Conservation (phyloP, 768 basidiomycete species). For the Saitozyma sp. region DNA sequence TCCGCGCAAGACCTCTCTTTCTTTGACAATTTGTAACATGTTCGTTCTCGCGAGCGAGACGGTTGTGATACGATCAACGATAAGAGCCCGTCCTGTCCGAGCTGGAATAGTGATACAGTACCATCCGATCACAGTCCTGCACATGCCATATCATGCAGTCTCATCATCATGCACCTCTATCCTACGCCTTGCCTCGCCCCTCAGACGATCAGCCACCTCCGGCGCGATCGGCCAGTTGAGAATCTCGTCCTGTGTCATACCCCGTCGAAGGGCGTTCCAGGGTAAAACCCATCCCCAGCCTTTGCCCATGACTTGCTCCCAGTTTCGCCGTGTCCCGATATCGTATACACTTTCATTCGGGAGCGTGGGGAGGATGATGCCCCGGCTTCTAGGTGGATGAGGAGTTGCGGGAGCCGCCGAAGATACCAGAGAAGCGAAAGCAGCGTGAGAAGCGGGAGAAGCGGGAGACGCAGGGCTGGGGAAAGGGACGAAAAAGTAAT, state of each 20-base stretch:
- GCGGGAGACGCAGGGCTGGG: background rate
- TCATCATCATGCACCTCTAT: background rate
- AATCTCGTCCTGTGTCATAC: constrained; percentile 17
- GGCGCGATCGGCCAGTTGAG: constrained; percentile 36
- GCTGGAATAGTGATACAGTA: too few species aligned
- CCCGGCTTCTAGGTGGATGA: background rate
- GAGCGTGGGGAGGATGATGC: constrained; percentile 20
- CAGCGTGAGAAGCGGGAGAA: too few species aligned
- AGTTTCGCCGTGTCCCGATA: constrained; percentile 27
- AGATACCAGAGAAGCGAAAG: too few species aligned
- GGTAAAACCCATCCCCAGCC: constrained; percentile 34
- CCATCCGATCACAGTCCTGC: too few species aligned
- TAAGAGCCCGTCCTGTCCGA: background rate
- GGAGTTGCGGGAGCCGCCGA: too few species aligned
- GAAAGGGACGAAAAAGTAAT: constrained; percentile 24
- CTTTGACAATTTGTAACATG: constrained; percentile 69
- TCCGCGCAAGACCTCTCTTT: constrained; percentile 84
- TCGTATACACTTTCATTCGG: constrained; percentile 33
- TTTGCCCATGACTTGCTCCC: constrained; percentile 33
- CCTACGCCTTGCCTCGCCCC: constrained; percentile 1
- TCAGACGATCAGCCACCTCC: constrained; percentile 11
- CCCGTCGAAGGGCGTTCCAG: constrained; percentile 25
- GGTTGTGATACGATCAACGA: background rate
- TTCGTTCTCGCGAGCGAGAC: background rate
- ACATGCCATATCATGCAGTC: background rate